phyloP scores from a whole-genome alignment of 169 alveolate species.

The Plasmodium billcollinsi region DNA sequence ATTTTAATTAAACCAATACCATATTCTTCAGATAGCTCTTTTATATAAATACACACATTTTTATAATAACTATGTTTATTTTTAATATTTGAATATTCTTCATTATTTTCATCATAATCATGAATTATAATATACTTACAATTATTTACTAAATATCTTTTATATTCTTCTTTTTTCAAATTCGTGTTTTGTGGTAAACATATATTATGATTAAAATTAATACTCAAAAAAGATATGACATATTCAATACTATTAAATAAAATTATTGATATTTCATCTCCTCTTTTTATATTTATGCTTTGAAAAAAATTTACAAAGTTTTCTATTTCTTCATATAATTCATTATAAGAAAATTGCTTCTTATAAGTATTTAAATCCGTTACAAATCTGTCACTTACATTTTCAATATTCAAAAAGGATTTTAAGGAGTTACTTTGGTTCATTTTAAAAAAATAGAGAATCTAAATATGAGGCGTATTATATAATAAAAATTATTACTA shows the following conservation, averaged over 20 bases:
- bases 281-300: constrained; percentile 24
- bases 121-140: constrained; percentile 73
- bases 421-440: constrained; percentile 13
- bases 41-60: constrained; percentile 38
- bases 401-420: constrained; percentile 25
- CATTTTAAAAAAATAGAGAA: neutral
- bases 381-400: constrained; percentile 42
- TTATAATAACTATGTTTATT: constrained; percentile 68
- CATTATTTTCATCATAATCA: constrained; percentile 65
- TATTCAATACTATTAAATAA: constrained; percentile 69
- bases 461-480: too few species aligned
- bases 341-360: constrained; percentile 40
- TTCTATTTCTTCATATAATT: constrained; percentile 32
- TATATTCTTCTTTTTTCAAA: constrained; percentile 69
- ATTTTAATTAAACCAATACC: constrained; percentile 53
- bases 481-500: too few species aligned
- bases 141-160: constrained; percentile 40
- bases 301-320: constrained; percentile 20
- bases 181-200: constrained; percentile 68
- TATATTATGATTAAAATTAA: constrained; percentile 42
- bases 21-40: constrained; percentile 42
- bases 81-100: constrained; percentile 15
- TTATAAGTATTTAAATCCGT: constrained; percentile 46
- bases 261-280: constrained; percentile 54
- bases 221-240: constrained; percentile 34